These are phyloP conservation scores for Carex arenaria DNA, from an alignment of 202 grass and related monocot species.

Conservation along the genomic window DNA sequence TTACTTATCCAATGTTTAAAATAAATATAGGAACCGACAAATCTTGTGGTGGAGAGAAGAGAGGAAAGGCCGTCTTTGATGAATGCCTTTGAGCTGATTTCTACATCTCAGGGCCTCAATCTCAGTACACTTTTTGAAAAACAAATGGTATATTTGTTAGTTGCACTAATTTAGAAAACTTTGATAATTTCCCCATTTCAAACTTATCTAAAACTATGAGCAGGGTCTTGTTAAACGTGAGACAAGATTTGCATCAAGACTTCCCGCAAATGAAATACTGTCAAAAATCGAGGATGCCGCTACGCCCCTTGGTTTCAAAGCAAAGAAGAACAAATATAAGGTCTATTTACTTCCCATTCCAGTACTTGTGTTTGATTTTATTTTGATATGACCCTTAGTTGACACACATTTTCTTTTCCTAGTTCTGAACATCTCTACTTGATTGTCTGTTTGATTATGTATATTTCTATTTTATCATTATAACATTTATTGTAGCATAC, in stretches of 20 bases:
- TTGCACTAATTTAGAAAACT: neutral
- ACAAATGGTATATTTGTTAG: conserved; percentile 48
- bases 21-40: conserved; percentile 42
- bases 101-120: conserved; percentile 96
- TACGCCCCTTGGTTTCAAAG: conserved; percentile 79
- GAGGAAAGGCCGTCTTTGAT: conserved; percentile 65
- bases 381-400: neutral
- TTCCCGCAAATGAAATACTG: conserved; percentile 90
- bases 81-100: conserved; percentile 98
- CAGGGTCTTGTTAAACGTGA: conserved; percentile 72
- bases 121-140: conserved; percentile 92
- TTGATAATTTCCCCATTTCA: neutral
- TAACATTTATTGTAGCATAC: neutral
- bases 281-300: conserved; percentile 89
- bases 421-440: neutral
- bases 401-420: neutral
- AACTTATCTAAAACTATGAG: neutral
- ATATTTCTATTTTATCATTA: neutral
- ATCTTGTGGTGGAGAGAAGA: conserved; percentile 88
- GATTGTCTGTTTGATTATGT: neutral
- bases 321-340: conserved; percentile 90
- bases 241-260: conserved; percentile 85
- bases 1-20: conserved; percentile 18
- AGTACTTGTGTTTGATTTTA: neutral
- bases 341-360: conserved; percentile 16